A percentile compares a stretch with the other conserved stretches of the same genome.
These are phyloP conservation scores for Apodospora peruviana DNA, from an alignment of 495 filamentous ascomycete genomes.

Conservation along the genomic window DNA sequence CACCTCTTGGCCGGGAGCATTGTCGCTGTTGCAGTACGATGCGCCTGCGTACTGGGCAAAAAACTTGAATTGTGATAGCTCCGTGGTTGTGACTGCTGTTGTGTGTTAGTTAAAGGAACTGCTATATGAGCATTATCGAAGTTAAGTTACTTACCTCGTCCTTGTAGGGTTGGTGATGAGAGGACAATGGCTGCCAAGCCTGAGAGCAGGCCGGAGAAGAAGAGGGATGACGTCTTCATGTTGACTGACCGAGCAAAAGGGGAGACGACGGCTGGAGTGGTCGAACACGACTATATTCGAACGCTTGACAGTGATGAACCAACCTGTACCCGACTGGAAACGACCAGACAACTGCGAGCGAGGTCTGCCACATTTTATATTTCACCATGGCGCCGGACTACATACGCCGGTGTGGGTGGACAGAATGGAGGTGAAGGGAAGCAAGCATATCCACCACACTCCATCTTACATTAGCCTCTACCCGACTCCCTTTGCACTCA, in stretches of 20 bases:
- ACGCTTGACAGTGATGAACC: not conserved
- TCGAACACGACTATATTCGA: not conserved
- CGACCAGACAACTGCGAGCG: too few relatives aligned
- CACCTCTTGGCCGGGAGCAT: conserved; percentile 42
- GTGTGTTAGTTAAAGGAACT: not conserved
- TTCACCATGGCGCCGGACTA: too few relatives aligned
- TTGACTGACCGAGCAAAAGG: not conserved
- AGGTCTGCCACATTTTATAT: too few relatives aligned
- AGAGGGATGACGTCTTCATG: conserved; percentile 16
- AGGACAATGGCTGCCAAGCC: conserved; percentile 10
- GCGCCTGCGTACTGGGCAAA: conserved; percentile 68
- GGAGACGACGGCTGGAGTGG: not conserved
- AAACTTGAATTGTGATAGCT: conserved; percentile 50
- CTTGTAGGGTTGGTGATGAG: conserved; percentile 8
- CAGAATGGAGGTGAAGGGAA: too few relatives aligned
- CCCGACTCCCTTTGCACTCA: too few relatives aligned
- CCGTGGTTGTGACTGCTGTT: conserved; percentile 21
- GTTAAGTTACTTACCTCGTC: conserved; percentile 7
- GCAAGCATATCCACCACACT: too few relatives aligned
- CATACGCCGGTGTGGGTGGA: too few relatives aligned
- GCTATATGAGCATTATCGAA: not conserved
- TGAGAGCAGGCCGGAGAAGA: conserved; percentile 5
- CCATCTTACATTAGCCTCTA: too few relatives aligned
- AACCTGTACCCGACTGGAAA: too few relatives aligned
- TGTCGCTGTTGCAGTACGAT: conserved; percentile 59